phyloP scores from a whole-genome alignment of 495 filamentous ascomycete species.

The Talaromyces adpressus region DNA sequence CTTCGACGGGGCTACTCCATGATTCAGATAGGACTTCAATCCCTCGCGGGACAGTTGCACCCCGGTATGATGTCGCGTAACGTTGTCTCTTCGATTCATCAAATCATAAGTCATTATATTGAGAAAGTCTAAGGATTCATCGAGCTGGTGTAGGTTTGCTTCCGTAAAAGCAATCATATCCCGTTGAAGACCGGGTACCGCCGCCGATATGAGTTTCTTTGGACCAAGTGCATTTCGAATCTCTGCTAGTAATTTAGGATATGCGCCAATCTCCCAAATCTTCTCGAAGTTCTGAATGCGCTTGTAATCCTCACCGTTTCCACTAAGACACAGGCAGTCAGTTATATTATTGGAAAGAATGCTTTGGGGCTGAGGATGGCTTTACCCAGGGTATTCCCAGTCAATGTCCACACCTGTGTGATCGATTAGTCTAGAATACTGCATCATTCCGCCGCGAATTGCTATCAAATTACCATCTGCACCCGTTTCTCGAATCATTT shows the following conservation, averaged over 20 bases:
- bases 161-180: conserved; percentile 69
- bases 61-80: conserved; percentile 61
- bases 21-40: not conserved
- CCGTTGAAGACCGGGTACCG: conserved; percentile 56
- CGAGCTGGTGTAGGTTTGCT: conserved; percentile 53
- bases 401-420: conserved; percentile 55
- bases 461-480: conserved; percentile 47
- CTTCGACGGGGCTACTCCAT: conserved; percentile 32
- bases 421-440: not conserved
- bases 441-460: conserved; percentile 1
- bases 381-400: conserved; percentile 70
- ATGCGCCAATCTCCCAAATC: conserved; percentile 55
- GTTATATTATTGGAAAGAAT: not conserved
- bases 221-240: conserved; percentile 53
- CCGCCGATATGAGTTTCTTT: conserved; percentile 58
- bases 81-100: conserved; percentile 65
- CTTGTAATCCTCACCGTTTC: conserved; percentile 73
- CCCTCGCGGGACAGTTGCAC: conserved; percentile 36
- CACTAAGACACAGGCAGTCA: conserved; percentile 26
- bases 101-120: conserved; percentile 78
- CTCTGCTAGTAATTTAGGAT: conserved; percentile 53
- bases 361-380: not conserved
- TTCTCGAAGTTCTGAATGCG: conserved; percentile 51
- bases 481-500: conserved; percentile 52
- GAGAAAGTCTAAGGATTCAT: conserved; percentile 58